Conservation (phyloP, 2,329 filamentous ascomycete genomes). For the Cercospora sesami region DNA sequence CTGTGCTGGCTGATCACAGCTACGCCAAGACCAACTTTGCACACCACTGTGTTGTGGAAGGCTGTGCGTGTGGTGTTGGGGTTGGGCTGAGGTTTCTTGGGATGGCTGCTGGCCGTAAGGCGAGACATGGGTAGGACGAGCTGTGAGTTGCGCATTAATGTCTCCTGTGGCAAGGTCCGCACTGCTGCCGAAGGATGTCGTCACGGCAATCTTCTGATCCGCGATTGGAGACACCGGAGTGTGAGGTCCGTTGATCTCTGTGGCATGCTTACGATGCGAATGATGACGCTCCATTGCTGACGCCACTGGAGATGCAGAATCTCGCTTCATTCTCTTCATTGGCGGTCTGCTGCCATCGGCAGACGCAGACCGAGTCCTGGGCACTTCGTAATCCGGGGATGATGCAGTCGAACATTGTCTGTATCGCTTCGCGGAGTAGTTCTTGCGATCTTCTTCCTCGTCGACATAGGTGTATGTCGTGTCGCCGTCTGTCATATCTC, state of each 20-base stretch:
- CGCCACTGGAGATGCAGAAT: conserved; percentile 3
- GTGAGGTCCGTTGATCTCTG: conserved; percentile 11
- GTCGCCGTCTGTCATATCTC: conserved; percentile 25
- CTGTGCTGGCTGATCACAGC: conserved; percentile 6
- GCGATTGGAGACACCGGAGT: background rate
- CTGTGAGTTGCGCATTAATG: background rate
- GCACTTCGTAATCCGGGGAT: conserved; percentile 8
- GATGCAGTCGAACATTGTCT: conserved; percentile 15
- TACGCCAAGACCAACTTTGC: conserved; percentile 9
- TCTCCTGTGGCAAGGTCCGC: background rate
- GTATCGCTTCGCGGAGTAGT: conserved; percentile 16
- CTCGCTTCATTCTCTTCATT: conserved; percentile 17
- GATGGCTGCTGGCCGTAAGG: background rate
- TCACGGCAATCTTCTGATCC: background rate
- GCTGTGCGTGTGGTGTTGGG: conserved; percentile 4
- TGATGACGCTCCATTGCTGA: background rate
- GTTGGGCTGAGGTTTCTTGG: background rate
- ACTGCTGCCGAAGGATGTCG: background rate
- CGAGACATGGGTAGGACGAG: background rate
- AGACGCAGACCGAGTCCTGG: conserved; percentile 19
- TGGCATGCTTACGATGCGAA: conserved; percentile 12
- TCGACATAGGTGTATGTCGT: conserved; percentile 20
- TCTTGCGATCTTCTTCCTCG: conserved; percentile 22
- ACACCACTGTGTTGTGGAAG: conserved; percentile 1
- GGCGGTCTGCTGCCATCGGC: conserved; percentile 11